A percentile compares a stretch with the other conserved stretches of the same genome.
These are phyloP conservation scores for Solanum infundibuliforme DNA, from an alignment of 257 asterid genomes.

Conservation along the genomic window DNA sequence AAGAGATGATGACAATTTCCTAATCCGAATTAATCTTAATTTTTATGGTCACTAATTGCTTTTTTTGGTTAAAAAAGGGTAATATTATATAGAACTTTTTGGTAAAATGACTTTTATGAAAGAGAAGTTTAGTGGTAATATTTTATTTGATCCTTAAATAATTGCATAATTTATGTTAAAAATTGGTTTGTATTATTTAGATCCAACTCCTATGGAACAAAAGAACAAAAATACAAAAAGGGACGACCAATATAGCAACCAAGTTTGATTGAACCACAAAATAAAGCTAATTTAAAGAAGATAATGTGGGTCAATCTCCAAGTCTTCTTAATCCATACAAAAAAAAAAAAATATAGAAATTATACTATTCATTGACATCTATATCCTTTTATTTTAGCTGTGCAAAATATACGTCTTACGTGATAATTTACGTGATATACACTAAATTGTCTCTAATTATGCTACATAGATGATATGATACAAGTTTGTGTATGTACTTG, in stretches of 20 bases:
- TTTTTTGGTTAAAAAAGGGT: no score
- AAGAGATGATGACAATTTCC: not conserved
- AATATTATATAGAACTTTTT: not conserved
- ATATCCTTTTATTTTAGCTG: not conserved
- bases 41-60: not conserved
- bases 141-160: not conserved
- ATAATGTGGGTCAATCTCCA: not conserved
- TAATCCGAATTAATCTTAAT: not conserved
- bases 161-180: not conserved
- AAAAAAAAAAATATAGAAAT: not conserved
- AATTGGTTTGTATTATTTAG: not conserved
- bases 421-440: no score
- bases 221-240: not conserved
- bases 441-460: not conserved
- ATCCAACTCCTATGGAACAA: constrained; percentile 2
- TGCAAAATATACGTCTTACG: not conserved
- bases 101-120: not conserved
- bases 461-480: not conserved
- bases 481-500: no score
- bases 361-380: no score
- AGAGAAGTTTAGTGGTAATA: not conserved
- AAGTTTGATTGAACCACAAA: constrained; percentile 1
- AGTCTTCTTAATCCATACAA: not conserved
- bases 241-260: not conserved
- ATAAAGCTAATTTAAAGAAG: not conserved